phyloP scores from a whole-genome alignment of 2,329 filamentous ascomycete species.

The Hymenoscyphus fructigenus region DNA sequence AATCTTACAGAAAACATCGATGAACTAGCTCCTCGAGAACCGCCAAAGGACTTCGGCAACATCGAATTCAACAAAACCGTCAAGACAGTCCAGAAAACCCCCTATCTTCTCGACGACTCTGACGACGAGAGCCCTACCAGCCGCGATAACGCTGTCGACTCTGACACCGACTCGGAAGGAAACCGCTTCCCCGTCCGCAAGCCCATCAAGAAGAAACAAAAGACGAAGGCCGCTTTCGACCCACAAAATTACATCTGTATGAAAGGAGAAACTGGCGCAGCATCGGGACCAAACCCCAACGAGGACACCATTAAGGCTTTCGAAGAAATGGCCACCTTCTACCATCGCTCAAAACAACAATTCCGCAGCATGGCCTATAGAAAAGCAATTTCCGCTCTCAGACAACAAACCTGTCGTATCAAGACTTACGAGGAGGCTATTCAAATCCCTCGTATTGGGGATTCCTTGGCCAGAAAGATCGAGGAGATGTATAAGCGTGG shows the following conservation, averaged over 20 bases:
- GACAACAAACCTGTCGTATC: conserved; percentile 63
- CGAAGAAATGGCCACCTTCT: conserved; percentile 76
- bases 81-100: conserved; percentile 57
- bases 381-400: conserved; percentile 71
- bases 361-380: conserved; percentile 78
- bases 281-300: conserved; percentile 62
- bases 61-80: conserved; percentile 63
- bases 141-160: conserved; percentile 18
- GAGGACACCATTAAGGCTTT: conserved; percentile 72
- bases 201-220: conserved; percentile 4
- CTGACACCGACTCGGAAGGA: conserved; percentile 36
- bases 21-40: neutral
- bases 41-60: neutral
- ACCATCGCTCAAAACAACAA: conserved; percentile 69
- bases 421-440: conserved; percentile 68
- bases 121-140: conserved; percentile 39
- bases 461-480: conserved; percentile 77
- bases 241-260: conserved; percentile 56
- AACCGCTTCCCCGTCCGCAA: conserved; percentile 19
- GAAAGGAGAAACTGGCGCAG: conserved; percentile 47
- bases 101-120: conserved; percentile 52
- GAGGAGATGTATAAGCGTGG: conserved; percentile 83
- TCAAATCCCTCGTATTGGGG: conserved; percentile 66
- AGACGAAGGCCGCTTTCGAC: conserved; percentile 21
- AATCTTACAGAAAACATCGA: conserved; percentile 36